A percentile compares a stretch with the other conserved stretches of the same genome.
Conservation (phyloP, 176 grass and related monocot species). For the Ensete glaucum region DNA sequence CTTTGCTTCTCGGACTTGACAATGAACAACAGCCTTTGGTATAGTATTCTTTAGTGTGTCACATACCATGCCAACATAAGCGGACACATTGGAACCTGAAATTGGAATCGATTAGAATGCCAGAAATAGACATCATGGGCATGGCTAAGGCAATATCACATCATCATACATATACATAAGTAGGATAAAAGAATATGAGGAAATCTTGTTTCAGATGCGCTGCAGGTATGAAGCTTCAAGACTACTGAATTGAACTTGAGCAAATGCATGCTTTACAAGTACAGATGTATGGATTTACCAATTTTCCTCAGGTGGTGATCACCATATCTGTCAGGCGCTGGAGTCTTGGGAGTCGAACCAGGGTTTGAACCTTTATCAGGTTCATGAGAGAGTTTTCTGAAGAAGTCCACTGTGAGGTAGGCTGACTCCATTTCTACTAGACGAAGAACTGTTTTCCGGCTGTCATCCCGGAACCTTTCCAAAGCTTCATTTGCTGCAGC, state of each 20-base stretch:
- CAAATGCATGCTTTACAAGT: background rate
- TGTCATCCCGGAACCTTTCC: conserved; percentile 90
- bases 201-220: background rate
- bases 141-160: background rate
- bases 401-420: conserved; percentile 97
- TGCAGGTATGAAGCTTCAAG: background rate
- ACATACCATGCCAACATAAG: conserved; percentile 92
- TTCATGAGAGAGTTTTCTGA: conserved; percentile 94
- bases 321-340: conserved; percentile 69
- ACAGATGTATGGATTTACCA: conserved; percentile 30
- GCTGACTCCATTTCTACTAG: conserved; percentile 96
- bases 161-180: background rate
- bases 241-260: background rate
- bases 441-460: conserved; percentile 87
- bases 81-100: conserved; percentile 88
- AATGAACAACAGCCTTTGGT: conserved; percentile 88
- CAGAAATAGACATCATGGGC: background rate
- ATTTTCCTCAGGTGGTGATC: conserved; percentile 94
- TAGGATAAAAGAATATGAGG: background rate
- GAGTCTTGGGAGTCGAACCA: conserved; percentile 18
- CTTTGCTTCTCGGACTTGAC: conserved; percentile 94
- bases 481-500: conserved; percentile 89
- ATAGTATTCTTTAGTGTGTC: conserved; percentile 85
- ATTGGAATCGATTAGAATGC: background rate
- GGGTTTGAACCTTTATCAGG: conserved; percentile 38